phyloP scores from a whole-genome alignment of 2,329 filamentous ascomycete species.

The Dactylellina sp. region DNA sequence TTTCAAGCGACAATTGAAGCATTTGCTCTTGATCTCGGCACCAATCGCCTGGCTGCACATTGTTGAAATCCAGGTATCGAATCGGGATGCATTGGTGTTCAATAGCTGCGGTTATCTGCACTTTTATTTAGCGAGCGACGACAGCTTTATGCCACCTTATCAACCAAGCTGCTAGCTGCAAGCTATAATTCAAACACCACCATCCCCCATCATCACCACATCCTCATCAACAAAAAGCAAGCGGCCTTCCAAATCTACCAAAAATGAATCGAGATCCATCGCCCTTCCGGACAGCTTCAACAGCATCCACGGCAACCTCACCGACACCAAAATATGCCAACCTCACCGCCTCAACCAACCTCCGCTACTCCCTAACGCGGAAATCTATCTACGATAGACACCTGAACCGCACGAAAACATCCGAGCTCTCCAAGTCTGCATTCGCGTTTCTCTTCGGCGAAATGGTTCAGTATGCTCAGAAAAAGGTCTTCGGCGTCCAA shows the following conservation, averaged over 20 bases:
- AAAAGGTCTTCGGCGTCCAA: constrained; percentile 88
- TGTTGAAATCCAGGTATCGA: neutral
- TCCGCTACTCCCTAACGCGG: constrained; percentile 89
- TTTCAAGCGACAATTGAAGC: too few relatives aligned
- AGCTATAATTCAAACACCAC: neutral
- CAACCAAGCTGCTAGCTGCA: constrained; percentile 13
- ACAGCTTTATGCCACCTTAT: constrained; percentile 26
- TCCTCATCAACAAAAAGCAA: neutral
- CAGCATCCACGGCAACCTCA: constrained; percentile 65
- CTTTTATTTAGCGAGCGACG: constrained; percentile 22
- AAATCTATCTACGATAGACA: constrained; percentile 99
- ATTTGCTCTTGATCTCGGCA: too few relatives aligned
- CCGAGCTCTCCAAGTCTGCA: constrained; percentile 89
- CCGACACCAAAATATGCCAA: constrained; percentile 60
- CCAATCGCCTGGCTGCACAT: neutral
- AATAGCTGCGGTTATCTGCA: neutral
- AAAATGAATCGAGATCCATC: constrained; percentile 46
- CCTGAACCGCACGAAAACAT: constrained; percentile 86
- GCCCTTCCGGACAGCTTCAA: constrained; percentile 33
- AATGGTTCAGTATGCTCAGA: constrained; percentile 95
- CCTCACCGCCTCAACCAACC: constrained; percentile 66
- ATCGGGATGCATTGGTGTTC: neutral
- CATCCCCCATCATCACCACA: constrained; percentile 4
- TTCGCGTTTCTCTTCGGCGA: constrained; percentile 97
- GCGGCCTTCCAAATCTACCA: neutral